Percentiles rank a stretch among this genome's conserved stretches.
These are phyloP conservation scores for Euphrasia arctica DNA, from an alignment of 305 asterid genomes.

Conservation along the genomic window DNA sequence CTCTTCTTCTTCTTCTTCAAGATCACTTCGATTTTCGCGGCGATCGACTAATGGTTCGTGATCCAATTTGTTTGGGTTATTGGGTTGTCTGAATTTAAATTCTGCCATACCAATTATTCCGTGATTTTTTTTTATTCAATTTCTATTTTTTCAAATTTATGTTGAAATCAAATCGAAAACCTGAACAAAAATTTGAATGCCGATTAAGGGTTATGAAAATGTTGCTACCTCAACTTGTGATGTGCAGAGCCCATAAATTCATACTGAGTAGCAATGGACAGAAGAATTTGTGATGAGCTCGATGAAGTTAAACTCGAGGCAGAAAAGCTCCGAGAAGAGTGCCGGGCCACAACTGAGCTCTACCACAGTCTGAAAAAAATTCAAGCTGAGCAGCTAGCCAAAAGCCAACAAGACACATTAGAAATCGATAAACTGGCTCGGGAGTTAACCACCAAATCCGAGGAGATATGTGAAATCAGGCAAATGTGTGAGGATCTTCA, in stretches of 20 bases:
- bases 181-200: no score
- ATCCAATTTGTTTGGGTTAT: no score
- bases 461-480: conserved; percentile 41
- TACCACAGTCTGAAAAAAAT: conserved; percentile 36
- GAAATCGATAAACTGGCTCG: conserved; percentile 37
- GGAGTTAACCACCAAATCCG: conserved; percentile 43
- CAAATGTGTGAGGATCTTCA: conserved; percentile 43
- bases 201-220: neutral
- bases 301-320: conserved; percentile 38
- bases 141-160: neutral
- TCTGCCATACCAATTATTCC: neutral
- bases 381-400: conserved; percentile 32
- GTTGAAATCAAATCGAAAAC: neutral
- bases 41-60: neutral
- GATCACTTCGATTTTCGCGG: neutral
- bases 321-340: conserved; percentile 40
- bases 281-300: conserved; percentile 29
- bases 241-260: conserved; percentile 19
- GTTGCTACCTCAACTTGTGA: neutral
- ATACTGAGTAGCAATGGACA: conserved; percentile 28
- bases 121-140: neutral
- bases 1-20: neutral
- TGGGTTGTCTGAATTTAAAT: neutral
- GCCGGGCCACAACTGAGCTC: conserved; percentile 33
- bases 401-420: conserved; percentile 32